A percentile compares a stretch with the other conserved stretches of the same genome.
Evolutionary conservation across 169 alveolate species (phyloP).

Genomic region (Cryptosporidium canis): DNA sequence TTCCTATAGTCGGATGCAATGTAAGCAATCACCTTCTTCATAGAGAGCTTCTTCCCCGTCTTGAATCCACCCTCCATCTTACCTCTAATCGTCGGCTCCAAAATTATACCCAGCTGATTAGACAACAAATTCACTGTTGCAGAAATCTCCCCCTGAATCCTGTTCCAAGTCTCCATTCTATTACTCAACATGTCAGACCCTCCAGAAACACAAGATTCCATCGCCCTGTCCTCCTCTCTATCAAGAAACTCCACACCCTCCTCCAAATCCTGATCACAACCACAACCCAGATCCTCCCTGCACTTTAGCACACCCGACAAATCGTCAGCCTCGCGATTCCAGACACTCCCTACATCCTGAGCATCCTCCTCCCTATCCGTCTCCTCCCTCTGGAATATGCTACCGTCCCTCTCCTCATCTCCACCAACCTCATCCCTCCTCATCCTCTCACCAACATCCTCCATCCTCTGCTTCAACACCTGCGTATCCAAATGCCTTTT

Average conservation of each 20-base stretch:
- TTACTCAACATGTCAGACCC: conserved; percentile 6
- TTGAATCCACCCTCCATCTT: conserved; percentile 94
- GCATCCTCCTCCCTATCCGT: conserved; percentile 15
- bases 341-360: background rate
- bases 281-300: background rate
- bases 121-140: conserved; percentile 82
- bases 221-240: too few species aligned
- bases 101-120: conserved; percentile 88
- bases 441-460: conserved; percentile 21
- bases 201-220: too few species aligned
- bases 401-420: conserved; percentile 26
- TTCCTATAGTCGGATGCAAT: conserved; percentile 98
- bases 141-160: conserved; percentile 75
- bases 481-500: background rate
- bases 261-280: conserved; percentile 29
- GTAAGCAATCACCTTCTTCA: conserved; percentile 95
- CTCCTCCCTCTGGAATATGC: background rate
- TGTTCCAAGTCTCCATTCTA: conserved; percentile 67
- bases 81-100: conserved; percentile 91
- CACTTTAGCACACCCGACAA: too few species aligned
- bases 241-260: background rate
- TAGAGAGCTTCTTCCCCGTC: conserved; percentile 95
- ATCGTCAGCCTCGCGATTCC: too few species aligned
- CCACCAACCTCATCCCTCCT: conserved; percentile 45
- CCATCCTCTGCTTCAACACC: background rate